phyloP scores from a whole-genome alignment of 352 stramenopile species.

The Pythium coloratum region DNA sequence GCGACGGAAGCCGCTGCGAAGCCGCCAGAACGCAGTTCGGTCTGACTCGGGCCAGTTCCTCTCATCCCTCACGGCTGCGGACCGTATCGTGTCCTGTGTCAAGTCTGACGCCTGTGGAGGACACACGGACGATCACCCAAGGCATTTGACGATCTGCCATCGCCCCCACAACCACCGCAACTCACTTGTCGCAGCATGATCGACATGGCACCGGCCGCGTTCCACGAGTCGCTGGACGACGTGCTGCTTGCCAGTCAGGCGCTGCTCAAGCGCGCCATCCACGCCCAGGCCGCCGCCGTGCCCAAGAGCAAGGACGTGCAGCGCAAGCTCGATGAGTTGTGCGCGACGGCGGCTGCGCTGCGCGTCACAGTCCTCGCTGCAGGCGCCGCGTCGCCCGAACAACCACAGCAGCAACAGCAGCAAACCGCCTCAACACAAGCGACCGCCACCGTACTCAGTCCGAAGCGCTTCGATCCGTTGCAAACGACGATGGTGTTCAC shows the following conservation, averaged over 20 bases:
- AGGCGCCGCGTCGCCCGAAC: not conserved
- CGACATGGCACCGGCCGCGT: constrained; percentile 12
- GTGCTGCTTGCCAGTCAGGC: constrained; percentile 18
- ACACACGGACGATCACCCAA: not conserved
- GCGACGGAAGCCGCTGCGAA: constrained; percentile 1
- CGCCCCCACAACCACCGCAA: not conserved
- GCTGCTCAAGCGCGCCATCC: constrained; percentile 20
- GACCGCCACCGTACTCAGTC: not conserved
- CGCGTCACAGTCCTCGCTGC: constrained; percentile 24
- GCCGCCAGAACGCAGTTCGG: not conserved
- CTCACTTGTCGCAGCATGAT: not conserved
- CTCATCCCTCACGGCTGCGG: not conserved
- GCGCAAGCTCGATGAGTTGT: constrained; percentile 23
- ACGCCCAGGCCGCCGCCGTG: not conserved
- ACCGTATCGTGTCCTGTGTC: not conserved
- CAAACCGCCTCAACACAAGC: constrained; percentile 5
- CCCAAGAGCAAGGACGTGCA: constrained; percentile 8
- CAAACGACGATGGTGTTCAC: constrained; percentile 38
- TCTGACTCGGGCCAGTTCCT: not conserved
- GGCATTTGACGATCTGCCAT: not conserved
- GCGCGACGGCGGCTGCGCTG: constrained; percentile 29
- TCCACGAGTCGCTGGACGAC: constrained; percentile 27
- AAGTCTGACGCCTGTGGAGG: not conserved
- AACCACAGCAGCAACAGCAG: not conserved
- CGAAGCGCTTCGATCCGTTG: constrained; percentile 55